phyloP scores from a whole-genome alignment of 805 yeast species.

The Danielozyma ontarioensis region DNA sequence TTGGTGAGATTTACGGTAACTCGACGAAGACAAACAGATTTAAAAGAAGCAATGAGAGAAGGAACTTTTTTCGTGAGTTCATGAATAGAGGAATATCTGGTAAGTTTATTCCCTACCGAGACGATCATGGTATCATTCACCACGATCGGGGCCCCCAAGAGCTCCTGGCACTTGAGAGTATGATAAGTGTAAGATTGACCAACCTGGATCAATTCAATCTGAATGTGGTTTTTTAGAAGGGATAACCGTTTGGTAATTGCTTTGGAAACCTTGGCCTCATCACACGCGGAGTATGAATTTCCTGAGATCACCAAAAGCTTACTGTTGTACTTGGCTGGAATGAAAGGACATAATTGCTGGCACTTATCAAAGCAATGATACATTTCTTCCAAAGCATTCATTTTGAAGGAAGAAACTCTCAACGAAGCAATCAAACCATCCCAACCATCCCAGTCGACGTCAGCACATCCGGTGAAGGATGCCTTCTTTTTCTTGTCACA shows the following conservation, averaged over 20 bases:
- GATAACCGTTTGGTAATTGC: not conserved
- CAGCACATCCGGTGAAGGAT: slow-evolving; percentile 44
- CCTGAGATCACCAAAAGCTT: slow-evolving; percentile 4
- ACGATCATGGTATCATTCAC: slow-evolving; percentile 4
- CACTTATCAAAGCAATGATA: slow-evolving; percentile 21
- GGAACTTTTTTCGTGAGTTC: slow-evolving; percentile 12
- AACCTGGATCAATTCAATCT: not conserved
- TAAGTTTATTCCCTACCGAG: slow-evolving; percentile 13
- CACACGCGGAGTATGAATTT: not conserved
- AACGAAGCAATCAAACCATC: slow-evolving; percentile 35
- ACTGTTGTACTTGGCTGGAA: slow-evolving; percentile 10
- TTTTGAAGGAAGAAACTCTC: slow-evolving; percentile 17
- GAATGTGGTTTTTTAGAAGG: not conserved
- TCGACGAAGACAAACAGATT: slow-evolving; percentile 16
- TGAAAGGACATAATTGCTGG: slow-evolving; percentile 20
- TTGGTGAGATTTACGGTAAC: slow-evolving; percentile 14
- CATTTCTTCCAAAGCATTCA: slow-evolving; percentile 18
- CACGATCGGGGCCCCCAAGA: not conserved
- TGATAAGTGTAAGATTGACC: not conserved
- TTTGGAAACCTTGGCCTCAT: not conserved
- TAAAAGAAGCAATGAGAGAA: slow-evolving; percentile 5
- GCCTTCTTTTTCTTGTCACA: slow-evolving; percentile 33
- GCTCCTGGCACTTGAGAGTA: not conserved
- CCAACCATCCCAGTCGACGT: slow-evolving; percentile 47
- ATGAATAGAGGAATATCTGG: slow-evolving; percentile 13